A percentile compares a stretch with the other conserved stretches of the same genome.
Conservation (phyloP, 1,284 basidiomycete species). For the Hypsizygus ulmarius region DNA sequence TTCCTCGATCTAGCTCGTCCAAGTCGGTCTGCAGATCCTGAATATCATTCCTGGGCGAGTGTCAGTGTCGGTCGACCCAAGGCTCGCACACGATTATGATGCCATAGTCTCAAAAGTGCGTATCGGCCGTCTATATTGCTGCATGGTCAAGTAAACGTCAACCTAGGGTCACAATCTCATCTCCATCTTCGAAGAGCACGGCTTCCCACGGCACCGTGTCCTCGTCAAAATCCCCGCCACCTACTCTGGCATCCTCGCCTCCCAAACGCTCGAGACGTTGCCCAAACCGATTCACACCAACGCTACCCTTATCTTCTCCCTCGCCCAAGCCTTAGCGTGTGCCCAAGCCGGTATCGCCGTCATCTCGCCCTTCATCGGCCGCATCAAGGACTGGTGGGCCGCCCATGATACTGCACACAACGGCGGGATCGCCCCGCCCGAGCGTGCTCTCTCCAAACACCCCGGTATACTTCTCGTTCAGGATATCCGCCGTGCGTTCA, state of each 20-base stretch:
- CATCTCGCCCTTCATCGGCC: constrained; percentile 35
- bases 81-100: constrained; percentile 25
- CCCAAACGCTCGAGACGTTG: constrained; percentile 24
- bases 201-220: constrained; percentile 27
- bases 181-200: constrained; percentile 26
- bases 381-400: constrained; percentile 36
- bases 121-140: background rate
- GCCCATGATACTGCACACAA: constrained; percentile 16
- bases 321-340: constrained; percentile 34
- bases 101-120: constrained; percentile 28
- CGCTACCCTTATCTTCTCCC: constrained; percentile 33
- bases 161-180: constrained; percentile 23
- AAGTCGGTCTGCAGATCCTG: constrained; percentile 29
- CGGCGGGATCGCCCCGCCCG: constrained; percentile 8
- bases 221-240: constrained; percentile 36
- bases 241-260: constrained; percentile 30
- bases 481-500: constrained; percentile 26
- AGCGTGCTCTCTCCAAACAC: constrained; percentile 24
- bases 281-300: constrained; percentile 29
- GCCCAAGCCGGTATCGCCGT: constrained; percentile 33
- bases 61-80: constrained; percentile 34
- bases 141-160: background rate
- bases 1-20: constrained; percentile 25
- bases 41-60: constrained; percentile 32
- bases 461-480: constrained; percentile 30